These are phyloP conservation scores for Coemansia sp. DNA, from an alignment of 192 early-diverging fungal genomes.

Conservation along the genomic window DNA sequence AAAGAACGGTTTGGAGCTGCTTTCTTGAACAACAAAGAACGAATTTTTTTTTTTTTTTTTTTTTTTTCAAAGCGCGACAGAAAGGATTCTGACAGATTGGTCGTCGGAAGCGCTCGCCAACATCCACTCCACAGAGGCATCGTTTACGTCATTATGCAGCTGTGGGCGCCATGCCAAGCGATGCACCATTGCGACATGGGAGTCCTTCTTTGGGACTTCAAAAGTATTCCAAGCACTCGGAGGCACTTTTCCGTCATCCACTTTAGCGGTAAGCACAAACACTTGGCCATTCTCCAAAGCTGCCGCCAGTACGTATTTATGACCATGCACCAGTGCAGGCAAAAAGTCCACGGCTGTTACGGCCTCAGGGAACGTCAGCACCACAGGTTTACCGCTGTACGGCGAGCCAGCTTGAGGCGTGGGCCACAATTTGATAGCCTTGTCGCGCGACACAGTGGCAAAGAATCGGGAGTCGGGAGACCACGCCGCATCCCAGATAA, in stretches of 20 bases:
- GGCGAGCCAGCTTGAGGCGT: conserved; percentile 6
- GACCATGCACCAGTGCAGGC: conserved; percentile 9
- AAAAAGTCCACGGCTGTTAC: conserved; percentile 87
- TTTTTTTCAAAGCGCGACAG: conserved; percentile 11
- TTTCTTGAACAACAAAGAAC: neutral
- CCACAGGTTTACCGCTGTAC: conserved; percentile 42
- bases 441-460: conserved; percentile 92
- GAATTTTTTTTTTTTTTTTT: too few species aligned
- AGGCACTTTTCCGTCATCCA: conserved; percentile 10
- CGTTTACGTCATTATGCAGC: neutral
- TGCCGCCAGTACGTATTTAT: conserved; percentile 69
- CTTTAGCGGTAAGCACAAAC: conserved; percentile 53
- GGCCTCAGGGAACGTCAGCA: conserved; percentile 73
- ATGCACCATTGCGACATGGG: conserved; percentile 59
- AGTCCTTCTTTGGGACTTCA: conserved; percentile 55
- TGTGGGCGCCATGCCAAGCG: conserved; percentile 66
- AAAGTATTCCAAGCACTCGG: conserved; percentile 36
- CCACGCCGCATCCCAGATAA: conserved; percentile 92
- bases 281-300: conserved; percentile 84
- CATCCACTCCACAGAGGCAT: conserved; percentile 27
- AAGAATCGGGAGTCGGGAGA: conserved; percentile 74
- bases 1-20: neutral
- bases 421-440: conserved; percentile 81
- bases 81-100: conserved; percentile 70
- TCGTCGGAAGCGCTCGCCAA: conserved; percentile 74